Conservation (phyloP, 176 grass and related monocot species). For the Zoysia japonica region DNA sequence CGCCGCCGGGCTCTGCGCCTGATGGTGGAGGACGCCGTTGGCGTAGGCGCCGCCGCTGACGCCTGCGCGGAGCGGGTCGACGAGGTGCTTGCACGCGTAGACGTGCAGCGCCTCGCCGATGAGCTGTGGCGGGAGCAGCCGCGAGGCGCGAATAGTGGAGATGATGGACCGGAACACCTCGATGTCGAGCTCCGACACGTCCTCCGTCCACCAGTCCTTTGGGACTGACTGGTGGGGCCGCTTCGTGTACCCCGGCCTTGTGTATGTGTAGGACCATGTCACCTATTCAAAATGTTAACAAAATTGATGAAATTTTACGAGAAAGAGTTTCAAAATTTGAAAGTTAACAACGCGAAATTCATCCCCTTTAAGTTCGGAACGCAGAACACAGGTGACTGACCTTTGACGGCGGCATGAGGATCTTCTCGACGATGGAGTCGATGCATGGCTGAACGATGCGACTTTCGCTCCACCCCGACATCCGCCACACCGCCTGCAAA, state of each 20-base stretch:
- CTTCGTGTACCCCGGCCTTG: slow-evolving; percentile 64
- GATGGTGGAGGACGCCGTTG: slow-evolving; percentile 9
- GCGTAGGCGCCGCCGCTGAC: not conserved
- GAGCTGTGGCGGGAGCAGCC: slow-evolving; percentile 62
- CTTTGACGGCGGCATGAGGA: slow-evolving; percentile 64
- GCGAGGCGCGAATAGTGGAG: slow-evolving; percentile 67
- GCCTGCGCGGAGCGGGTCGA: slow-evolving; percentile 42
- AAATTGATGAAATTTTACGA: no score
- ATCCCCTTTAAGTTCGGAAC: no score
- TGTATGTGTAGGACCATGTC: slow-evolving; percentile 88
- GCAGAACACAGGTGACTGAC: slow-evolving; percentile 7
- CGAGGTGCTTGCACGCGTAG: slow-evolving; percentile 83
- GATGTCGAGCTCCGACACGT: slow-evolving; percentile 84
- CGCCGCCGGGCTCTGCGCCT: slow-evolving; percentile 45
- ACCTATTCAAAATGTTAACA: slow-evolving; percentile 43
- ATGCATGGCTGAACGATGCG: slow-evolving; percentile 81
- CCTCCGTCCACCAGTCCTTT: slow-evolving; percentile 99
- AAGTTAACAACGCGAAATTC: no score
- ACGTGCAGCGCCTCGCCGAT: slow-evolving; percentile 98
- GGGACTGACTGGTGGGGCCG: slow-evolving; percentile 58
- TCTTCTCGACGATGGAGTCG: slow-evolving; percentile 84
- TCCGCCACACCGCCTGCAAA: slow-evolving; percentile 60
- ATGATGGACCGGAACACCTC: slow-evolving; percentile 84
- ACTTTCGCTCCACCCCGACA: slow-evolving; percentile 84
- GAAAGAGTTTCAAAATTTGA: no score